phyloP scores from a whole-genome alignment of 2,329 filamentous ascomycete species.

The Aspergillus candidus region DNA sequence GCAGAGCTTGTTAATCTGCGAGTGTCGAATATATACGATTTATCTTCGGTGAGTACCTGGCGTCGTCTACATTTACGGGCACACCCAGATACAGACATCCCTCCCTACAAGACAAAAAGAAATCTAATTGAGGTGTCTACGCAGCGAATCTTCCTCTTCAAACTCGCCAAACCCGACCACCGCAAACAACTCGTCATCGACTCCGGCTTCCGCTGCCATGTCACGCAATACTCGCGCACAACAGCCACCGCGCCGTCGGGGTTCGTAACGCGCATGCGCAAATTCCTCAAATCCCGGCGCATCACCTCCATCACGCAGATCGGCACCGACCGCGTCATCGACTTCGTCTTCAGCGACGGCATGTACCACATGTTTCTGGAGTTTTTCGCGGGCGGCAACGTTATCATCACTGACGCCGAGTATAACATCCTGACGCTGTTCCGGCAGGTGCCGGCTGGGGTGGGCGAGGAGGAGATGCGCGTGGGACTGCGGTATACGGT shows the following conservation, averaged over 20 bases:
- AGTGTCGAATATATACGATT: slow-evolving; percentile 89
- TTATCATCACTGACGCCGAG: slow-evolving; percentile 82
- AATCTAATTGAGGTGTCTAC: slow-evolving; percentile 1
- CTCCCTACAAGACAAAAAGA: background rate
- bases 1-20: slow-evolving; percentile 68
- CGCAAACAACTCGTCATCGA: slow-evolving; percentile 90
- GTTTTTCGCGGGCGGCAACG: slow-evolving; percentile 93
- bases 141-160: slow-evolving; percentile 84
- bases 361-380: slow-evolving; percentile 82
- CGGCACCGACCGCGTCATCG: slow-evolving; percentile 87
- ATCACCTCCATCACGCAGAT: slow-evolving; percentile 77
- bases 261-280: slow-evolving; percentile 80
- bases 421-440: slow-evolving; percentile 75
- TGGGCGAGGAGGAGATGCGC: slow-evolving; percentile 75
- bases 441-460: slow-evolving; percentile 71
- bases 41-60: slow-evolving; percentile 59
- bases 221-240: slow-evolving; percentile 83
- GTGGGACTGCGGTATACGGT: slow-evolving; percentile 73
- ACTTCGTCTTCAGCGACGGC: slow-evolving; percentile 89
- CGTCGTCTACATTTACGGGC: background rate
- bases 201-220: slow-evolving; percentile 90
- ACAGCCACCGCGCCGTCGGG: slow-evolving; percentile 76
- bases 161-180: slow-evolving; percentile 83
- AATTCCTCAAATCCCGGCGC: slow-evolving; percentile 78
- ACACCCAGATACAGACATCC: background rate